These are phyloP conservation scores for Phytophthora litchii DNA, from an alignment of 352 stramenopile genomes.

Conservation along the genomic window DNA sequence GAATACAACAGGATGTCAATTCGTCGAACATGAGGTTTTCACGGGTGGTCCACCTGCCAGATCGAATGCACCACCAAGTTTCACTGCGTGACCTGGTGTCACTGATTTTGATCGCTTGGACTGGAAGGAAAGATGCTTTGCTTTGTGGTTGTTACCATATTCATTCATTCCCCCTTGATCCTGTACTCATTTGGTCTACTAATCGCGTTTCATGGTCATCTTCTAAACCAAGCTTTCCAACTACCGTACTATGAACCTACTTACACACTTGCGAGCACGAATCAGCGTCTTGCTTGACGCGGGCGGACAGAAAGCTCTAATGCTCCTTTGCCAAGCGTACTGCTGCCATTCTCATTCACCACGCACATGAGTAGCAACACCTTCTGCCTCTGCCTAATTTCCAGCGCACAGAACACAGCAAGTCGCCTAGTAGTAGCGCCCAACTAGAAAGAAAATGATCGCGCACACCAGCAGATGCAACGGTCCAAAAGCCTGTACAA, in stretches of 20 bases:
- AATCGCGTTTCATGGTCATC: conserved; percentile 4
- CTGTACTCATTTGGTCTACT: conserved; percentile 29
- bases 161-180: conserved; percentile 26
- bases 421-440: conserved; percentile 75
- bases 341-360: conserved; percentile 18
- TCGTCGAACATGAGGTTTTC: conserved; percentile 1
- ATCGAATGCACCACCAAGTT: conserved; percentile 28
- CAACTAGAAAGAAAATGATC: conserved; percentile 91
- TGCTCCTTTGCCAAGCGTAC: conserved; percentile 26
- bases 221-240: conserved; percentile 22
- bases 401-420: conserved; percentile 16
- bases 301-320: conserved; percentile 36
- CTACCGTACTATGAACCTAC: conserved; percentile 13
- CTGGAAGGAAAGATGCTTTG: conserved; percentile 2
- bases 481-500: conserved; percentile 65
- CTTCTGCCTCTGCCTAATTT: conserved; percentile 21
- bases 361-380: conserved; percentile 21
- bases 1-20: conserved; percentile 14
- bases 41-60: conserved; percentile 15
- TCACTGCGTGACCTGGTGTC: neutral
- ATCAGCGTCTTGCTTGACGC: conserved; percentile 10
- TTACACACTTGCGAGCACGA: conserved; percentile 23
- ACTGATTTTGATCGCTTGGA: neutral
- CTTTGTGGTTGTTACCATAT: conserved; percentile 26
- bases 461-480: conserved; percentile 85